A percentile compares a stretch with the other conserved stretches of the same genome.
Conservation (phyloP, 2,329 filamentous ascomycete species). For the Paecilomyces fulvus region DNA sequence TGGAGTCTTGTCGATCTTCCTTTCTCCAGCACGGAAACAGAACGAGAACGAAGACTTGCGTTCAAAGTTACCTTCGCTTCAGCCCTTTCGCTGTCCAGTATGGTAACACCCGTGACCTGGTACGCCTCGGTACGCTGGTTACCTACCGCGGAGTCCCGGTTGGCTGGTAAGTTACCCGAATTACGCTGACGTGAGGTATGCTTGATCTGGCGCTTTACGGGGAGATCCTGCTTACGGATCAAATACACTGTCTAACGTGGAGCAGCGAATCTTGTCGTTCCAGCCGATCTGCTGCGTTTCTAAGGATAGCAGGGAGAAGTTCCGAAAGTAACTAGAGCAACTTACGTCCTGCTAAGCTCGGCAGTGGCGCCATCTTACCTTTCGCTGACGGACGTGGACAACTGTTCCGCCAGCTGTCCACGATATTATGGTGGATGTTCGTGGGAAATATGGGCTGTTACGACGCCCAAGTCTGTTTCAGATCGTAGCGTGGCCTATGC, state of each 20-base stretch:
- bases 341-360: background rate
- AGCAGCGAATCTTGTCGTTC: background rate
- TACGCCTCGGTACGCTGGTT: background rate
- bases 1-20: background rate
- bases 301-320: background rate
- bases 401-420: background rate
- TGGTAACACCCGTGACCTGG: background rate
- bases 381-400: background rate
- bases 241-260: background rate
- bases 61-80: background rate
- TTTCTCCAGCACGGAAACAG: background rate
- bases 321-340: background rate
- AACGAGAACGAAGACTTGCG: background rate
- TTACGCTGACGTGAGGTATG: background rate
- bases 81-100: background rate
- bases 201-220: background rate
- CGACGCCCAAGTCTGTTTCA: background rate
- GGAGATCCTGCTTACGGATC: too few relatives aligned
- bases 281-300: background rate
- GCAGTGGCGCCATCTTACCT: background rate
- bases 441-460: background rate
- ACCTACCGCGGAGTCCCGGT: background rate
- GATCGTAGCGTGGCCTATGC: background rate
- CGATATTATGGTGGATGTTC: background rate
- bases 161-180: background rate